Base-by-base conservation (phyloP, 2,329 filamentous ascomycete genomes). In the Botrytis sinoallii region DNA sequence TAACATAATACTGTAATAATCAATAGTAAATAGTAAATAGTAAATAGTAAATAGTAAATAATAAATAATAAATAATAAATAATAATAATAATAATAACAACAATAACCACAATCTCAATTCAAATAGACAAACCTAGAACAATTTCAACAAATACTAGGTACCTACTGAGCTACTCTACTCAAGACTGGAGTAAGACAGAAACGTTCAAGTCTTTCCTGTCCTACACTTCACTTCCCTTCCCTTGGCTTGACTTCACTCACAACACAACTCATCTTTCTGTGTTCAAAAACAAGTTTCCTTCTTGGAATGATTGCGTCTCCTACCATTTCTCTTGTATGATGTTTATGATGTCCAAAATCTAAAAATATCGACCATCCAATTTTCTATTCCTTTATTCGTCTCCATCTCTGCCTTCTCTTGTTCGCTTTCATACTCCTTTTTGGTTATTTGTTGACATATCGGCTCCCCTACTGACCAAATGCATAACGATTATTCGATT, bases 391-490 rank as follows among this genome's bases (percentile, higher is more conserved):
- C 66, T 69, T 69, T 69, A 18, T 69, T 22, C 66, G 14, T 38
- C 35, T 42, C 38, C 29, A 8, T 40, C n/a, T 59, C 48, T n/a
- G 4, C 10, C 52, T 9, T 29, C 7, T 18, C 25, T 55, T 18
- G 22, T 3, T 68, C n/a, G 66, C 66, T 57, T 57, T 57, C 52
- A 57, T 29, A 29, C 38, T 42, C 29, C 8, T 61, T 70, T 70
- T 59, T 46, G 38, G 6, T 38, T 70, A 35, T 63, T 63, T 77
- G 59, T 69, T 48, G 25, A 72, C 68, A 65, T 68, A 32, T 68
- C 66, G 66, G 35, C 25, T 68, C 66, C 66, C 66, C 66, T 68
- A 68, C 38, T 42, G 14, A 3, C 52, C 48, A 32, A 57, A 68
- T 32, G 66, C 66, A 42, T 57, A 32, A 57, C 48, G 35, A 52